Base-by-base conservation (phyloP, 495 filamentous ascomycete species). In the Cetradonia linearis region DNA sequence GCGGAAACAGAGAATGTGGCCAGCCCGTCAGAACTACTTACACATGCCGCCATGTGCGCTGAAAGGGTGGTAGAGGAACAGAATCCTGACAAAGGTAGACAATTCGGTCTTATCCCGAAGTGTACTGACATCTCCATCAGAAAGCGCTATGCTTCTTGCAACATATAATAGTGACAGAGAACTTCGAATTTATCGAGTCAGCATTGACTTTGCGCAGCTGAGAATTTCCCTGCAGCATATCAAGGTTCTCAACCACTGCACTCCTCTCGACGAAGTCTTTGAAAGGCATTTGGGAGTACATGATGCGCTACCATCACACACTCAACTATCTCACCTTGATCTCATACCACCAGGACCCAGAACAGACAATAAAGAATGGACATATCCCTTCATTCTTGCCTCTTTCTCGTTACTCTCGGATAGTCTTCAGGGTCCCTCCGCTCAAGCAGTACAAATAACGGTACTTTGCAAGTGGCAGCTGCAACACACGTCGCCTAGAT, bases 391-490 rank as follows among this genome's bases (percentile, higher is more conserved):
- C 57, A 79, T 94, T 38, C 65, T 93, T 37, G 86, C 85, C 5
- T 78, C 89, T 37, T 87, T 87, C 60, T 86, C 87, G 23, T 79
- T 83, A 28, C 68, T 72, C 36, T 65, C 71, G 55, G 82, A 69
- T 74, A 79, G 52, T 60, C 70, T 70, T 56, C 74, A 67, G 62
- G 75, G 72, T 73, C 76, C 69, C 48, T 73, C 82, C 30, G 81
- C 80, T 37, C 77, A 80, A 34, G 80, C 83, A 63, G 82, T 82
- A 20, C 72, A 78, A 4, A 77, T 81, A 61, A 90, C 82, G 63
- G 78, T 88, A 33, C 80, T 94, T 57, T 83, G 85, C 34, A 79
- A 85, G 58, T 95, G 88, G 89, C 84, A 91, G 62, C 68, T 93
- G n/a, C 72, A 84, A 10, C 73, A 70, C 40, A 76, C 82, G 20